phyloP scores from a whole-genome alignment of 768 basidiomycete genomes.

The Lentinula raphanica region DNA sequence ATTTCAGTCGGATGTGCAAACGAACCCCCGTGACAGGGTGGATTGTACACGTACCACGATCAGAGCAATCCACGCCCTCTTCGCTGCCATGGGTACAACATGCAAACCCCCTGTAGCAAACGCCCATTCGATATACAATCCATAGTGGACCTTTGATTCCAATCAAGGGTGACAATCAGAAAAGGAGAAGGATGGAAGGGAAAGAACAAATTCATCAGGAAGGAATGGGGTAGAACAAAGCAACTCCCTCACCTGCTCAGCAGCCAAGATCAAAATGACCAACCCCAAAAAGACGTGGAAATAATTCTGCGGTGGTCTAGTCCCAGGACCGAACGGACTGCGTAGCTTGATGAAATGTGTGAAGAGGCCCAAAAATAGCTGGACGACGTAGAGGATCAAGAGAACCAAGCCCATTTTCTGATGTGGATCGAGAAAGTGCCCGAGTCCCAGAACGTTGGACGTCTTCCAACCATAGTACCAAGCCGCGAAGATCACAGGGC shows the following conservation, averaged over 20 bases:
- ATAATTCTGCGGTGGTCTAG: slow-evolving; percentile 49
- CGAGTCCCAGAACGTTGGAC: slow-evolving; percentile 22
- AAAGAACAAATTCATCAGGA: too few species aligned
- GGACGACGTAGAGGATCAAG: slow-evolving; percentile 48
- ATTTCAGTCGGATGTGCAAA: too few species aligned
- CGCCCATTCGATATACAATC: slow-evolving; percentile 43
- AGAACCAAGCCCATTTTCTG: slow-evolving; percentile 49
- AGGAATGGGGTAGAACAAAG: too few species aligned
- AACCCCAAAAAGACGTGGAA: slow-evolving; percentile 51
- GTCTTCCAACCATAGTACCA: slow-evolving; percentile 38
- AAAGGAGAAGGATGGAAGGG: too few species aligned
- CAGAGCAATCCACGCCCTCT: slow-evolving; percentile 43
- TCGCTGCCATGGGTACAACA: slow-evolving; percentile 31
- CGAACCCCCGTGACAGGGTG: too few species aligned
- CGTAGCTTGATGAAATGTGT: slow-evolving; percentile 51
- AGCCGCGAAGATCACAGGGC: slow-evolving; percentile 49
- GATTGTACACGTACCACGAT: slow-evolving; percentile 28
- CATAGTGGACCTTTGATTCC: slow-evolving; percentile 37
- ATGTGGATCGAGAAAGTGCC: slow-evolving; percentile 38
- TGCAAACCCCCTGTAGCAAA: slow-evolving; percentile 28
- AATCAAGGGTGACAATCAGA: slow-evolving; percentile 2
- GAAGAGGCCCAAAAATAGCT: slow-evolving; percentile 41
- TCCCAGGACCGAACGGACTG: slow-evolving; percentile 27
- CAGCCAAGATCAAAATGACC: slow-evolving; percentile 47
- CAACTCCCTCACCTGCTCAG: slow-evolving; percentile 36